phyloP scores from a whole-genome alignment of 768 basidiomycete species.

The Leccinum imitatum region DNA sequence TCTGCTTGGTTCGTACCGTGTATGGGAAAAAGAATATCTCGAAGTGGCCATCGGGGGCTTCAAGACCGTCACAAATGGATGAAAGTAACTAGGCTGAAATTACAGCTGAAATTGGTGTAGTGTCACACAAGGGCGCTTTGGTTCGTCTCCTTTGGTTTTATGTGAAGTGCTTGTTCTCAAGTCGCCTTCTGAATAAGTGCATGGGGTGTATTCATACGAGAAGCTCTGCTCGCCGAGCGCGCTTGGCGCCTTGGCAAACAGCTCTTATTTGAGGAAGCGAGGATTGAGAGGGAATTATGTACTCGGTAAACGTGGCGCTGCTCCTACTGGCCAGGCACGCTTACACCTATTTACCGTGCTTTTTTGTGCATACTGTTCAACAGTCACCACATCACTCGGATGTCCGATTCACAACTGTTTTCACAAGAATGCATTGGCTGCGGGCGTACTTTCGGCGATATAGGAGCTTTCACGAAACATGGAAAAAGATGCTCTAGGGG shows the following conservation, averaged over 20 bases:
- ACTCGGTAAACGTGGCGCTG: too few species aligned
- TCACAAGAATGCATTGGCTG: neutral
- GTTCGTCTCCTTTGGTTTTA: constrained; percentile 45
- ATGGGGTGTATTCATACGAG: constrained; percentile 99
- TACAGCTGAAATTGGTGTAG: constrained; percentile 69
- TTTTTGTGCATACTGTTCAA: too few species aligned
- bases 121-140: constrained; percentile 96
- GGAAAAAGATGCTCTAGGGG: neutral
- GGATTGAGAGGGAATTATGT: constrained; percentile 60
- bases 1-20: constrained; percentile 88
- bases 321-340: too few species aligned
- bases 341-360: too few species aligned
- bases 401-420: neutral
- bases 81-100: constrained; percentile 64
- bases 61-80: constrained; percentile 65
- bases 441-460: neutral
- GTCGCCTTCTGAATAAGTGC: constrained; percentile 55
- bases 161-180: neutral
- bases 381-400: too few species aligned
- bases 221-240: constrained; percentile 91
- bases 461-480: neutral
- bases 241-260: constrained; percentile 86
- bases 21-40: constrained; percentile 79
- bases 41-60: constrained; percentile 88
- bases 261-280: constrained; percentile 81